phyloP scores from a whole-genome alignment of 2,329 filamentous ascomycete genomes.

The Epichloe bromicola region DNA sequence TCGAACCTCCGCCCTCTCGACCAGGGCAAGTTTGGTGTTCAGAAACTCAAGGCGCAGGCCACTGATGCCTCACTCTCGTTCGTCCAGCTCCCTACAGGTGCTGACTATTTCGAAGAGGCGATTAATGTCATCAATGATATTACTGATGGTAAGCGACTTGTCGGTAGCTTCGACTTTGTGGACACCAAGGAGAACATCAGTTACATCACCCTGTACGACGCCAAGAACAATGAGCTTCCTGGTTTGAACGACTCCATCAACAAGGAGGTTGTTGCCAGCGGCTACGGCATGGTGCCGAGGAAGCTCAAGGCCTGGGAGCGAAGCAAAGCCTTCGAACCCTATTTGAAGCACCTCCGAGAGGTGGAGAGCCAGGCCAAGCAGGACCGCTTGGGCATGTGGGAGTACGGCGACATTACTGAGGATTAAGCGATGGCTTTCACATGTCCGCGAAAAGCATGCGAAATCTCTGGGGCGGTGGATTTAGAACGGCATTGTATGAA shows the following conservation, averaged over 20 bases:
- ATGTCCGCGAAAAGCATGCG: background rate
- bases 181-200: slow-evolving; percentile 66
- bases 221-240: slow-evolving; percentile 42
- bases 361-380: slow-evolving; percentile 69
- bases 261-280: slow-evolving; percentile 70
- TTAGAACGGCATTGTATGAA: background rate
- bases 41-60: slow-evolving; percentile 79
- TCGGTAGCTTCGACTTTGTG: slow-evolving; percentile 81
- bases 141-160: slow-evolving; percentile 63
- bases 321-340: slow-evolving; percentile 51
- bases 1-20: slow-evolving; percentile 67
- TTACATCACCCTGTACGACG: slow-evolving; percentile 81
- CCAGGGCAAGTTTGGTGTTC: slow-evolving; percentile 62
- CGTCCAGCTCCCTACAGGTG: slow-evolving; percentile 69
- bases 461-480: background rate
- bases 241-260: slow-evolving; percentile 71
- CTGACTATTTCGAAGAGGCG: slow-evolving; percentile 75
- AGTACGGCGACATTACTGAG: slow-evolving; percentile 94
- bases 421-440: slow-evolving; percentile 39
- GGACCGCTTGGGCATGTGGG: slow-evolving; percentile 81
- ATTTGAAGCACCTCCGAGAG: slow-evolving; percentile 59
- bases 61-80: slow-evolving; percentile 78
- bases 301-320: slow-evolving; percentile 91
- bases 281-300: slow-evolving; percentile 78
- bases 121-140: slow-evolving; percentile 62